Evolutionary conservation across 1,284 basidiomycete species (phyloP), one percentile per base, ranked within the genome.

Genomic region (Austroboletus novae-zelandiae): DNA sequence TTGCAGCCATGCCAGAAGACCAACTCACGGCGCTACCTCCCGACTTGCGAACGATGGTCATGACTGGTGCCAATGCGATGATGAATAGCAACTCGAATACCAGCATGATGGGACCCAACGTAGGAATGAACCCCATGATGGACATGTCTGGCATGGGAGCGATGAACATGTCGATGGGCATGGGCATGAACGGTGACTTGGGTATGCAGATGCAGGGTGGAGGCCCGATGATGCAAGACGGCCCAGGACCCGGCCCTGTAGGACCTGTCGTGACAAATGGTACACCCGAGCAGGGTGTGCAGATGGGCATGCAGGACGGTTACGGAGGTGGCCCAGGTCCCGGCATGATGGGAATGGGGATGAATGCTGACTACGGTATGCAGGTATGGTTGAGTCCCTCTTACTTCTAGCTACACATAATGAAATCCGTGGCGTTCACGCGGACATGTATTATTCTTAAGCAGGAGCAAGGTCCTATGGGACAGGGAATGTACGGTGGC

Each of bases 31-130:
- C 78, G 23, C 73, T 91, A 18, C 89, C 89, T 6, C 81, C 84
- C 1, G 89, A 91, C 55, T 75, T 90, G 48, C 84, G 89, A 39
- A 82, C 84, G 50, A 90, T 91, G 87, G 88, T 89, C 48, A 86
- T 87, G 80, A 86, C 83, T 13, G 84, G 84, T 36, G 83, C 84
- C 49, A 83, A 78, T 30, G 79, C 81, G 13, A 83, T 87, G 79
- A 88, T 86, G 86, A 81, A 83, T 57, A 75, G 72, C 30, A 64
- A 5, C 32, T 47, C 62, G 9, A 59, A 25, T 48, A 77, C 72
- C 9, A 79, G 73, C 17, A 86, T 89, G 83, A 84, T 89, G 78
- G 72, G 69, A 18, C 52, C 65, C 48, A 70, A 49, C 20, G 68
- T 67, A 48, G 67, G 66, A 41, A 72, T 71, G 59, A 70, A 71